A percentile compares a stretch with the other conserved stretches of the same genome.
Evolutionary conservation across 208 protist genomes (phyloP).

Genomic region (Giardia duodenalis): DNA sequence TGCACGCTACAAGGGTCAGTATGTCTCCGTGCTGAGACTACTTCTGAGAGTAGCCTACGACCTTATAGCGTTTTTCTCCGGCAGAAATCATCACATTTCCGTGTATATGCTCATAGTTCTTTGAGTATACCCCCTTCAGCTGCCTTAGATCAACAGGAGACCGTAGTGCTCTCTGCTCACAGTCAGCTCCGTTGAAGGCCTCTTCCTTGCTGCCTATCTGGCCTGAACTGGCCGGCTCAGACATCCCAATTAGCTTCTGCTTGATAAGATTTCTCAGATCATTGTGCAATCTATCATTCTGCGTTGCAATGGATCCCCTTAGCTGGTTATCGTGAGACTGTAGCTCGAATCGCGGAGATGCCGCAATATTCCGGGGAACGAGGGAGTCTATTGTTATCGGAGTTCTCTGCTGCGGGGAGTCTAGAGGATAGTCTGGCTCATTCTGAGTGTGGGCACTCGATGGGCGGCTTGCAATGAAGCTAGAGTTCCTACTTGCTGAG

Average conservation of each 20-base stretch:
- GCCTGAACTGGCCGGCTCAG: too few relatives aligned
- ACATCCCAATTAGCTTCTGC: not conserved
- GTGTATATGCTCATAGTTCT: not conserved
- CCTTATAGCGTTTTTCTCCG: not conserved
- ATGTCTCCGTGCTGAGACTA: too few relatives aligned
- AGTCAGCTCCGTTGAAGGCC: not conserved
- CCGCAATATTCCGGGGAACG: too few relatives aligned
- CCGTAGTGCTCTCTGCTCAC: too few relatives aligned
- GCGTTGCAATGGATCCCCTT: not conserved
- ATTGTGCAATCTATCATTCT: not conserved
- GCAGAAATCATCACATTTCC: not conserved
- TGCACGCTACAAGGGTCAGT: not conserved
- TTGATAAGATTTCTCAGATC: not conserved
- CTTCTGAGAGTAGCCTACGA: not conserved
- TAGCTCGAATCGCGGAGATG: too few relatives aligned
- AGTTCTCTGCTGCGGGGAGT: too few relatives aligned
- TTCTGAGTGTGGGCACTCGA: not conserved
- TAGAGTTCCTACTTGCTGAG: not conserved
- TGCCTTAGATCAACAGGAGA: not conserved
- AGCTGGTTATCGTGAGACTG: too few relatives aligned
- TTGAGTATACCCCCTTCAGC: not conserved
- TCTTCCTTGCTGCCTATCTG: not conserved
- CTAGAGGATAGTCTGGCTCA: not conserved
- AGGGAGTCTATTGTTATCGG: too few relatives aligned
- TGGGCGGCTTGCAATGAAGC: not conserved